Evolutionary conservation across 768 basidiomycete species (phyloP).

Genomic region (Hericium rajendrae): DNA sequence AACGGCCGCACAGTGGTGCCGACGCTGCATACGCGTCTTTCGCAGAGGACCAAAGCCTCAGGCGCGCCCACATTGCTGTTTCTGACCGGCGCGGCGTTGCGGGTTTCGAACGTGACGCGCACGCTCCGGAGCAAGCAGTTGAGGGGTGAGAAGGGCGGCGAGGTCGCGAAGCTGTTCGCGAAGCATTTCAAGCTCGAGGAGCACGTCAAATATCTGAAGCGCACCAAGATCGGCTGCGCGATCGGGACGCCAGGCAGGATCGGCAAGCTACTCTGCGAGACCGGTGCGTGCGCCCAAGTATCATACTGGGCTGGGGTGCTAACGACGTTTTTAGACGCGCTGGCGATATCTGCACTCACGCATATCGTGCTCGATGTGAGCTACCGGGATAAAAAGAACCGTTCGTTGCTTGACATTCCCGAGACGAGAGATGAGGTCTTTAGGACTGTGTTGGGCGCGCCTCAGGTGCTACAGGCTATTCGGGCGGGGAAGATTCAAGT

Average conservation of each 20-base stretch:
- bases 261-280: constrained; percentile 73
- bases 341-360: constrained; percentile 64
- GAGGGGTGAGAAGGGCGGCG: constrained; percentile 75
- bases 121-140: constrained; percentile 59
- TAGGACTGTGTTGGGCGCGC: constrained; percentile 56
- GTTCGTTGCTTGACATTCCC: constrained; percentile 69
- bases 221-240: constrained; percentile 81
- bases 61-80: constrained; percentile 87
- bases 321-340: constrained; percentile 41
- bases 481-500: constrained; percentile 66
- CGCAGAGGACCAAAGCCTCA: constrained; percentile 63
- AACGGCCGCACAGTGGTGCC: constrained; percentile 43
- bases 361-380: constrained; percentile 79
- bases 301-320: not conserved
- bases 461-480: constrained; percentile 51
- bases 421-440: constrained; percentile 80
- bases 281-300: constrained; percentile 32
- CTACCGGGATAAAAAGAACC: constrained; percentile 66
- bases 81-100: constrained; percentile 79
- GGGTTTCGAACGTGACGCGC: constrained; percentile 83
- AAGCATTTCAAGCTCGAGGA: constrained; percentile 89
- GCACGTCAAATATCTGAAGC: constrained; percentile 73
- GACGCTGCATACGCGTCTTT: constrained; percentile 55
- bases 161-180: constrained; percentile 92
- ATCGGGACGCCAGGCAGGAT: constrained; percentile 90